Evolutionary conservation across 2,329 filamentous ascomycete genomes (phyloP).

Genomic region (Ophiocordyceps camponoti-leonardi): DNA sequence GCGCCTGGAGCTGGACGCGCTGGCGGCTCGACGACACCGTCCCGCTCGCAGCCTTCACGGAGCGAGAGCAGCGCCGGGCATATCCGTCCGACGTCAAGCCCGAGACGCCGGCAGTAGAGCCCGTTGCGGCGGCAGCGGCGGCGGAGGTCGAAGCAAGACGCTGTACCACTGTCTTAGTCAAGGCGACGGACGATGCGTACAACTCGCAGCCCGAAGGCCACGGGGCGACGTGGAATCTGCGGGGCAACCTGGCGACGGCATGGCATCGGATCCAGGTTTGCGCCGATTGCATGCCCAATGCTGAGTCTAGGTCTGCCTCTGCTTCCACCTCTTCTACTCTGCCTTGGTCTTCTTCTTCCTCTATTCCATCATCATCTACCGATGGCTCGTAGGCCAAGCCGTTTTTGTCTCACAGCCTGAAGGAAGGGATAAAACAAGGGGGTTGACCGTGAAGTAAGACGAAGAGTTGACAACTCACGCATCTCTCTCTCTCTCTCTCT

Average conservation of each 20-base stretch:
- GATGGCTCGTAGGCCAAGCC: no score
- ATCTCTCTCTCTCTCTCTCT: no score
- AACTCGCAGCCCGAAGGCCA: constrained; percentile 49
- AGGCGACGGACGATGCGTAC: constrained; percentile 48
- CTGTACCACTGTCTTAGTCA: constrained; percentile 40
- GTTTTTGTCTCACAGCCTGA: no score
- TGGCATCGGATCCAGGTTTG: constrained; percentile 40
- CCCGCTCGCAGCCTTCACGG: constrained; percentile 15
- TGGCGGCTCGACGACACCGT: constrained; percentile 40
- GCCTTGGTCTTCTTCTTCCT: no score
- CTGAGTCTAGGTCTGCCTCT: no score
- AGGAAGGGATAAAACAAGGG: no score
- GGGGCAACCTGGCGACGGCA: constrained; percentile 48
- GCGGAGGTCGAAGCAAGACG: constrained; percentile 1
- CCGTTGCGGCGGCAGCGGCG: background rate
- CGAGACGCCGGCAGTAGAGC: background rate
- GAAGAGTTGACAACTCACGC: no score
- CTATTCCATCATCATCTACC: no score
- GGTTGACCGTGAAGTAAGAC: no score
- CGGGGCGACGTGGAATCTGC: constrained; percentile 41
- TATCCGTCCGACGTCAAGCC: constrained; percentile 2
- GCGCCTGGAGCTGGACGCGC: constrained; percentile 45
- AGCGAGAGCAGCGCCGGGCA: constrained; percentile 1
- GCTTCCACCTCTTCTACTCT: no score
- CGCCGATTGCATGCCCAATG: constrained; percentile 11